These are phyloP conservation scores for Debaryomyces maramus DNA, from an alignment of 805 yeast species.

Conservation along the genomic window DNA sequence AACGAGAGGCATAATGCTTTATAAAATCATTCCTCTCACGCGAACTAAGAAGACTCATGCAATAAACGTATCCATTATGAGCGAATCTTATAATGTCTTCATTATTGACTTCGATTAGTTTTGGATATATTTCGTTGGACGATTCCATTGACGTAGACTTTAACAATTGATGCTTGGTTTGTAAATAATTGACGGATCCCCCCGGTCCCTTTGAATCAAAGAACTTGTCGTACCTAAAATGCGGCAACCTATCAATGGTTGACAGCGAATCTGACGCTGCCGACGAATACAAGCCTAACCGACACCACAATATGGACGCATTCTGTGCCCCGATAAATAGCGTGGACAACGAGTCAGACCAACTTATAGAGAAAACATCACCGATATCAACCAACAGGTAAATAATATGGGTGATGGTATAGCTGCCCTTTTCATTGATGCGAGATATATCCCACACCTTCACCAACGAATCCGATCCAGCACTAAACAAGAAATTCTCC, in stretches of 20 bases:
- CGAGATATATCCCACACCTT: conserved; percentile 74
- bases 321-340: conserved; percentile 89
- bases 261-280: not conserved
- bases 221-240: conserved; percentile 73
- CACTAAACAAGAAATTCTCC: conserved; percentile 70
- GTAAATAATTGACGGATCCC: conserved; percentile 44
- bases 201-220: conserved; percentile 91
- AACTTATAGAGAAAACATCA: conserved; percentile 82
- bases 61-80: conserved; percentile 86
- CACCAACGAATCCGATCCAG: conserved; percentile 86
- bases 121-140: conserved; percentile 11
- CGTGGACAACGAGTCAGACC: conserved; percentile 58
- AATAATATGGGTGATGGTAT: conserved; percentile 58
- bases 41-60: conserved; percentile 46
- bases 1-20: conserved; percentile 14
- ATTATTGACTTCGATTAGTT: conserved; percentile 65
- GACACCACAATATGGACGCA: conserved; percentile 80
- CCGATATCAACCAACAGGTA: conserved; percentile 89
- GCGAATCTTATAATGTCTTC: conserved; percentile 75
- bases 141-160: conserved; percentile 14
- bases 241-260: conserved; percentile 37
- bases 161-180: conserved; percentile 24
- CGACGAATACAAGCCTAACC: conserved; percentile 17
- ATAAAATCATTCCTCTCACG: conserved; percentile 17
- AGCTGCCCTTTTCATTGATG: conserved; percentile 9